Evolutionary conservation across 192 early-diverging fungal species (phyloP).

Genomic region (Coemansia sp.): DNA sequence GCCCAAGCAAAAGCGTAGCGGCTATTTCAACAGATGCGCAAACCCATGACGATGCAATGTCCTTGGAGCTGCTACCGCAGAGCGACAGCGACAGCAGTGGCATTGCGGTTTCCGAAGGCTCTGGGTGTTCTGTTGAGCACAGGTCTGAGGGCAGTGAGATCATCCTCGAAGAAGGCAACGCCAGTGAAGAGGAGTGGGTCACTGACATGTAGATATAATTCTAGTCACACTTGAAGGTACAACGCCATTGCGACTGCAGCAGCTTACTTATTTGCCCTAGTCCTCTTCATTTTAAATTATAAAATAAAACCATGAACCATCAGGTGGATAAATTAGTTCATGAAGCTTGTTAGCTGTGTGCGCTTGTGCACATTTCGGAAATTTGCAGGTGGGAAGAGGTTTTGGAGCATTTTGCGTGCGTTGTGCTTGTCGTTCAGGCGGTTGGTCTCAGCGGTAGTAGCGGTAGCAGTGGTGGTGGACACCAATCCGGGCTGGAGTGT

Average conservation of each 20-base stretch:
- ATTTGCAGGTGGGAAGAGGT: constrained; percentile 47
- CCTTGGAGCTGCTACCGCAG: constrained; percentile 12
- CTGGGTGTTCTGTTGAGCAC: constrained; percentile 5
- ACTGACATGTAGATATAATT: constrained; percentile 25
- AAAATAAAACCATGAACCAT: constrained; percentile 3
- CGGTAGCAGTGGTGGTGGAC: background rate
- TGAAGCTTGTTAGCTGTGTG: constrained; percentile 32
- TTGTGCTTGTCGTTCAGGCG: constrained; percentile 13
- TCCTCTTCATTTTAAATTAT: background rate
- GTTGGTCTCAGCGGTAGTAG: background rate
- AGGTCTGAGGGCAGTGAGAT: constrained; percentile 24
- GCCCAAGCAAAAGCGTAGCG: background rate
- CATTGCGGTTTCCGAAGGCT: background rate
- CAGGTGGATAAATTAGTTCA: constrained; percentile 9
- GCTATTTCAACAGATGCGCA: background rate
- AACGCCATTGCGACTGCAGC: too few species aligned
- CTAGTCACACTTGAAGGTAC: background rate
- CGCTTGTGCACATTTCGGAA: constrained; percentile 44
- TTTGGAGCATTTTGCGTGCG: constrained; percentile 26
- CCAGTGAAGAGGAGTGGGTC: constrained; percentile 47
- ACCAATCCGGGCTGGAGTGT: background rate
- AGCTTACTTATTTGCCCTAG: too few species aligned
- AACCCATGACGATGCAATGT: background rate
- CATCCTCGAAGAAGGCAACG: constrained; percentile 13
- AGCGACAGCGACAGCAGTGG: constrained; percentile 17